A percentile compares a stretch with the other conserved stretches of the same genome.
These are phyloP conservation scores for Filosporella fistucella DNA, from an alignment of 495 filamentous ascomycete genomes.

Conservation along the genomic window DNA sequence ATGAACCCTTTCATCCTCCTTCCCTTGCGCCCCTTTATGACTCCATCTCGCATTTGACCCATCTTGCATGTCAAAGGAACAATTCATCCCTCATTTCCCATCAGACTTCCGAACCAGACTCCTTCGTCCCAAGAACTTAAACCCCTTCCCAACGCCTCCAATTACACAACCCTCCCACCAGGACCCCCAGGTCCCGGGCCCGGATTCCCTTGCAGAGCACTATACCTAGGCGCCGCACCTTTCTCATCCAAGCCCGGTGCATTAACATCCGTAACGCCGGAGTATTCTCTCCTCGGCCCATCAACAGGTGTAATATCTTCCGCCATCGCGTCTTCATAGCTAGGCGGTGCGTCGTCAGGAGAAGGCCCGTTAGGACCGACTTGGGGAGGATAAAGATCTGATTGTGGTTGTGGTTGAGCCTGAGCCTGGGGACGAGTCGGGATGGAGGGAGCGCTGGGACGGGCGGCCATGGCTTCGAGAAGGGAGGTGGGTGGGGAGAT, in stretches of 20 bases:
- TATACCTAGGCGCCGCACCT: constrained; percentile 6
- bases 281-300: constrained; percentile 23
- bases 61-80: no score
- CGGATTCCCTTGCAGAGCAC: background rate
- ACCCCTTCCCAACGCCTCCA: no score
- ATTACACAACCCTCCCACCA: no score
- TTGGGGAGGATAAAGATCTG: constrained; percentile 44
- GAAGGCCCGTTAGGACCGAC: constrained; percentile 33
- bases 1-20: no score
- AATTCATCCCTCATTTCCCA: no score
- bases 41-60: no score
- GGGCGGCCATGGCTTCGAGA: constrained; percentile 56
- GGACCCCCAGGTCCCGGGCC: no score
- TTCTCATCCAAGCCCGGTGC: constrained; percentile 23
- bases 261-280: constrained; percentile 25
- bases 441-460: constrained; percentile 10
- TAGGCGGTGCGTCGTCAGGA: constrained; percentile 66
- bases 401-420: background rate
- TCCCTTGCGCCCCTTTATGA: no score
- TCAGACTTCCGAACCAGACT: no score
- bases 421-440: constrained; percentile 3
- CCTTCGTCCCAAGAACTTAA: no score
- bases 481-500: constrained; percentile 77
- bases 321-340: constrained; percentile 82
- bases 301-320: constrained; percentile 21